Conservation (phyloP, 2,329 filamentous ascomycete species). For the Apiospora kogelbergensis region DNA sequence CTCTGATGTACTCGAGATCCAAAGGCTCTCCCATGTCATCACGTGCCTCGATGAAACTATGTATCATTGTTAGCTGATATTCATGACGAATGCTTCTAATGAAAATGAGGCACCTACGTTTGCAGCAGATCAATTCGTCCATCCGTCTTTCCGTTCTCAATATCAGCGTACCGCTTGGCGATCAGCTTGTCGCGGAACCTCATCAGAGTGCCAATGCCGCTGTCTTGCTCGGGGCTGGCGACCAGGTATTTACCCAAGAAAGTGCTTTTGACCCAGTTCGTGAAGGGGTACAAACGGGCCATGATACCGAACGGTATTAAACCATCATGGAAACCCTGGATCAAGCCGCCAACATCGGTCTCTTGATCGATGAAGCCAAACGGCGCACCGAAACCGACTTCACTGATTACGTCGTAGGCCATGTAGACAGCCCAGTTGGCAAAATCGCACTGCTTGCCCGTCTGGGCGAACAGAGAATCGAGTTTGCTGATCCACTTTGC, state of each 20-base stretch:
- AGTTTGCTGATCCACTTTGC: conserved; percentile 50
- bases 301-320: conserved; percentile 51
- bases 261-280: conserved; percentile 54
- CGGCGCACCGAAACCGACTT: conserved; percentile 55
- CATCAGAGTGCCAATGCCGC: conserved; percentile 57
- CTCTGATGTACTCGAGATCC: conserved; percentile 50
- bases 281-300: conserved; percentile 52
- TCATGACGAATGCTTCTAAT: too few species aligned
- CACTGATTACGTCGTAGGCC: conserved; percentile 58
- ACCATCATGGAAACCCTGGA: conserved; percentile 54
- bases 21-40: conserved; percentile 46
- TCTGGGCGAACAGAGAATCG: conserved; percentile 43
- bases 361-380: conserved; percentile 56
- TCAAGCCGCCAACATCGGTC: conserved; percentile 52
- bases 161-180: conserved; percentile 44
- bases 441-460: conserved; percentile 51
- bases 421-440: conserved; percentile 55
- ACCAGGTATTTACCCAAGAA: conserved; percentile 52
- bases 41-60: conserved; percentile 42
- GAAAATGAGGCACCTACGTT: conserved; percentile 31
- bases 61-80: conserved; percentile 17
- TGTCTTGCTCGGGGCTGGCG: conserved; percentile 51
- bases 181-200: conserved; percentile 56
- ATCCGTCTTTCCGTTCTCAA: conserved; percentile 42
- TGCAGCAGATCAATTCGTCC: conserved; percentile 54